phyloP scores from a whole-genome alignment of 495 filamentous ascomycete genomes.

The Penicillium samsonianum region DNA sequence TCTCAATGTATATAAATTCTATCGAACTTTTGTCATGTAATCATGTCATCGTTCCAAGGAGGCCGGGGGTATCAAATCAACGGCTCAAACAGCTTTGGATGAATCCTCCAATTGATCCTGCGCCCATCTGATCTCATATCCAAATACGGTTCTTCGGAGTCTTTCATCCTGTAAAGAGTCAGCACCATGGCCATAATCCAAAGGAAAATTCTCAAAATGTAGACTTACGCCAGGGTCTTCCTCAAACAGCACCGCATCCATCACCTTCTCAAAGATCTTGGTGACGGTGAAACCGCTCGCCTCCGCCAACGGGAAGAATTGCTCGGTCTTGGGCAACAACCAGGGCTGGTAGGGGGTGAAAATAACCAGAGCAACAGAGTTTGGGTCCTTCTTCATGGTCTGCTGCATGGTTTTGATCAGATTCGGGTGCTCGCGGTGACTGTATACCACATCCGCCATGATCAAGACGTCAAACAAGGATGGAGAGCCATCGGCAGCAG shows the following conservation, averaged over 20 bases:
- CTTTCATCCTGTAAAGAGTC: constrained; percentile 56
- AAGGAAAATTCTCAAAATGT: not conserved
- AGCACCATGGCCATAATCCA: constrained; percentile 7
- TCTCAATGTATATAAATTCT: constrained; percentile 7
- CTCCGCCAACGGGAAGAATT: constrained; percentile 76
- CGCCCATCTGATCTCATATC: constrained; percentile 62
- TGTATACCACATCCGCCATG: constrained; percentile 86
- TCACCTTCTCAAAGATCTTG: constrained; percentile 76
- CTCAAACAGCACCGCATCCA: constrained; percentile 86
- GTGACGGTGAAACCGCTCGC: constrained; percentile 68
- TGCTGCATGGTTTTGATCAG: constrained; percentile 67
- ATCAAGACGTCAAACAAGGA: constrained; percentile 75
- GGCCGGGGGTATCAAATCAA: constrained; percentile 28
- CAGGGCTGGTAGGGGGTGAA: constrained; percentile 94
- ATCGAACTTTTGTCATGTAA: constrained; percentile 16
- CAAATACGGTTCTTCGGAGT: constrained; percentile 77
- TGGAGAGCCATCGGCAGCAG: constrained; percentile 15
- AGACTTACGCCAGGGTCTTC: constrained; percentile 71
- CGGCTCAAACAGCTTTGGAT: constrained; percentile 9
- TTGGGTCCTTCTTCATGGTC: constrained; percentile 56
- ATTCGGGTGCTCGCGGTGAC: constrained; percentile 78
- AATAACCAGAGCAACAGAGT: constrained; percentile 75
- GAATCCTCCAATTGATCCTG: constrained; percentile 30
- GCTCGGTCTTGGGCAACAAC: constrained; percentile 78
- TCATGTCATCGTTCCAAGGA: constrained; percentile 19